Conservation (phyloP, 1,284 basidiomycete genomes). For the Farysia itapuensis region DNA sequence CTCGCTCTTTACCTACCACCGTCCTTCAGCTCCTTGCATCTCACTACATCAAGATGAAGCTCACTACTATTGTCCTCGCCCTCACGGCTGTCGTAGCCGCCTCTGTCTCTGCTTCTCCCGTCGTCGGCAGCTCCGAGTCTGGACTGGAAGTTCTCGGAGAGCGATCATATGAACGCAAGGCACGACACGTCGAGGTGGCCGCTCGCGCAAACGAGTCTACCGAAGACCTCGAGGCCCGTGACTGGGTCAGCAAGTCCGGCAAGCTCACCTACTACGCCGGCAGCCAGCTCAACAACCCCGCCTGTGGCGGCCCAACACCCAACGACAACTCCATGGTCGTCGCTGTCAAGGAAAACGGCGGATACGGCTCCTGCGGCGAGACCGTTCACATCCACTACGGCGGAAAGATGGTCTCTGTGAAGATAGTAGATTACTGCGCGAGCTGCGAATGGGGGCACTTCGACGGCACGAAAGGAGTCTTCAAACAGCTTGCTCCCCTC, state of each 20-base stretch:
- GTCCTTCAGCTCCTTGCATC: background rate
- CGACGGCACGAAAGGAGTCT: slow-evolving; percentile 46
- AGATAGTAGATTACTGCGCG: slow-evolving; percentile 47
- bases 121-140: slow-evolving; percentile 34
- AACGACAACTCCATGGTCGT: slow-evolving; percentile 40
- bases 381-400: slow-evolving; percentile 44
- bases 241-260: slow-evolving; percentile 31
- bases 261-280: slow-evolving; percentile 53
- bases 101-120: slow-evolving; percentile 12
- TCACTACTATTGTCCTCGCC: slow-evolving; percentile 28
- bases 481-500: slow-evolving; percentile 44
- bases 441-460: slow-evolving; percentile 44
- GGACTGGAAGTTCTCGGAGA: slow-evolving; percentile 27
- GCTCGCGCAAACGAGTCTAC: slow-evolving; percentile 3
- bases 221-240: slow-evolving; percentile 25
- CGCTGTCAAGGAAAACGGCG: slow-evolving; percentile 44
- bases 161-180: slow-evolving; percentile 45
- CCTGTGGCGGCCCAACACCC: slow-evolving; percentile 52
- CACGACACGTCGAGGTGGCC: slow-evolving; percentile 27
- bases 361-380: slow-evolving; percentile 51
- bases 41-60: slow-evolving; percentile 34
- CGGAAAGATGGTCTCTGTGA: slow-evolving; percentile 48
- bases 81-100: slow-evolving; percentile 15
- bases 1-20: slow-evolving; percentile 4
- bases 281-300: slow-evolving; percentile 45